Evolutionary conservation across 495 filamentous ascomycete species (phyloP).

Genomic region (Penicillium desertorum): DNA sequence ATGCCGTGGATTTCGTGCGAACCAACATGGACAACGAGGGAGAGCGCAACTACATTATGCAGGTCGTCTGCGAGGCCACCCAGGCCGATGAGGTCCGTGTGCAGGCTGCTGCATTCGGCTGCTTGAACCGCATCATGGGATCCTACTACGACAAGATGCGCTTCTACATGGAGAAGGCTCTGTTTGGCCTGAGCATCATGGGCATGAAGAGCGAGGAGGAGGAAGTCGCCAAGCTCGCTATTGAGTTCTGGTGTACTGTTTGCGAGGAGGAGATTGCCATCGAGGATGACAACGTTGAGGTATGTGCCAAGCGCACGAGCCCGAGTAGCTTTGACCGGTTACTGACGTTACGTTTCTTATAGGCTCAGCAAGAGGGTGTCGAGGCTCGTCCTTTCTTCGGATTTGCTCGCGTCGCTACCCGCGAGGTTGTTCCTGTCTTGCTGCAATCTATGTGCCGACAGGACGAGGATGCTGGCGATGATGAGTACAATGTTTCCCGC

Average conservation of each 20-base stretch:
- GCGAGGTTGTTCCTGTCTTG: conserved; percentile 89
- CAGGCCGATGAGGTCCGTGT: conserved; percentile 86
- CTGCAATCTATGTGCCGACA: conserved; percentile 88
- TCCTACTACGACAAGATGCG: conserved; percentile 99
- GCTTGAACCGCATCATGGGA: conserved; percentile 95
- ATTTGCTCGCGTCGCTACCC: conserved; percentile 84
- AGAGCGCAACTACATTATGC: conserved; percentile 99
- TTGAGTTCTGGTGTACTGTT: conserved; percentile 99
- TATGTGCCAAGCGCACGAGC: conserved; percentile 35
- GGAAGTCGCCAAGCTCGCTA: conserved; percentile 94
- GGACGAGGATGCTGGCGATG: conserved; percentile 93
- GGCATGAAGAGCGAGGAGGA: conserved; percentile 98
- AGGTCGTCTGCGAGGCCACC: conserved; percentile 98
- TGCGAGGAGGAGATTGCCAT: conserved; percentile 98
- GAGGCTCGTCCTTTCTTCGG: conserved; percentile 88
- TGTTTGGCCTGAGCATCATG: conserved; percentile 97
- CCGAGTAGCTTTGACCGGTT: not conserved
- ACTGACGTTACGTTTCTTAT: conserved; percentile 13
- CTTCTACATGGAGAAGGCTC: conserved; percentile 99
- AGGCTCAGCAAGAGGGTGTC: conserved; percentile 65
- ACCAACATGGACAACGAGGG: conserved; percentile 99
- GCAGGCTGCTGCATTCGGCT: conserved; percentile 93
- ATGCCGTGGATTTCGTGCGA: conserved; percentile 96
- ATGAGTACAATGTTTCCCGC: conserved; percentile 95
- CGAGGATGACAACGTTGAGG: conserved; percentile 92